A percentile compares a stretch with the other conserved stretches of the same genome.
Conservation (phyloP, 805 yeast genomes). For the Priceomyces fermenticarens region DNA sequence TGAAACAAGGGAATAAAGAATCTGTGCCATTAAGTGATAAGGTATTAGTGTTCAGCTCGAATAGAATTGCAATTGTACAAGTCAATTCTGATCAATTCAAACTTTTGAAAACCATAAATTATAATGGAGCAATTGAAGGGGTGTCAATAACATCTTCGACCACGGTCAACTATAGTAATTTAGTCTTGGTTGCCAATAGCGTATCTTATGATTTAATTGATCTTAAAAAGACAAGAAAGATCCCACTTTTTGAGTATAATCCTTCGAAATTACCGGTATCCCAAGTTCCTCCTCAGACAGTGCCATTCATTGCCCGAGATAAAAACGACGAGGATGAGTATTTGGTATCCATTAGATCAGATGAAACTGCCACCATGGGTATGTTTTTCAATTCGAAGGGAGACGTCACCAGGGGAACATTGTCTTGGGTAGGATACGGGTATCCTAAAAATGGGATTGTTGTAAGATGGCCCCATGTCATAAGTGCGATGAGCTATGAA, state of each 20-base stretch:
- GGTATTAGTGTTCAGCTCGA: slow-evolving; percentile 27
- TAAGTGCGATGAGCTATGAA: slow-evolving; percentile 22
- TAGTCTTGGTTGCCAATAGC: slow-evolving; percentile 31
- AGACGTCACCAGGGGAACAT: slow-evolving; percentile 41
- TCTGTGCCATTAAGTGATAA: slow-evolving; percentile 18
- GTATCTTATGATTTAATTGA: slow-evolving; percentile 36
- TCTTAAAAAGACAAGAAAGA: slow-evolving; percentile 26
- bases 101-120: slow-evolving; percentile 32
- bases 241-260: slow-evolving; percentile 34
- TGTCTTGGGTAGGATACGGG: slow-evolving; percentile 35
- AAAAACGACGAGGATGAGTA: slow-evolving; percentile 24
- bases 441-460: slow-evolving; percentile 33
- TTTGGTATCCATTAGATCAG: slow-evolving; percentile 33
- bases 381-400: slow-evolving; percentile 39
- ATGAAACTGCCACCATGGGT: slow-evolving; percentile 30
- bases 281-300: slow-evolving; percentile 19
- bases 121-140: slow-evolving; percentile 24
- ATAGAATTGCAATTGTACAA: slow-evolving; percentile 30
- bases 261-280: slow-evolving; percentile 4
- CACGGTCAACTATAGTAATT: slow-evolving; percentile 25
- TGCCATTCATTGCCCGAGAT: slow-evolving; percentile 19
- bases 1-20: slow-evolving; percentile 4
- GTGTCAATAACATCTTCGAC: slow-evolving; percentile 24
- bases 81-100: slow-evolving; percentile 23
- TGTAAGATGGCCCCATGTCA: slow-evolving; percentile 34